Evolutionary conservation across 352 stramenopile species (phyloP).

Genomic region (Poterioochromonas sp.): DNA sequence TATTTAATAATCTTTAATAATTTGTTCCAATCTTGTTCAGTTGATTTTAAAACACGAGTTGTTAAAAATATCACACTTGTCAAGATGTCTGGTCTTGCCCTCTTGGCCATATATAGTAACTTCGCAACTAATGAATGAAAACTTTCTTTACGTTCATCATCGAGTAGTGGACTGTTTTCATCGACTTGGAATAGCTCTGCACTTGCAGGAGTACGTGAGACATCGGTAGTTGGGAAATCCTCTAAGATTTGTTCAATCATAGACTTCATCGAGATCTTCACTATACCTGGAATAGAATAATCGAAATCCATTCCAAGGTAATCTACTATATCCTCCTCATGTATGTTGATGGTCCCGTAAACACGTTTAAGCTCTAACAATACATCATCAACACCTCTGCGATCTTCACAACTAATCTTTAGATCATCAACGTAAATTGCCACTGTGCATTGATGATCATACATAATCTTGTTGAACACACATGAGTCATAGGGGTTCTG

Average conservation of each 20-base stretch:
- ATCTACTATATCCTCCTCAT: neutral
- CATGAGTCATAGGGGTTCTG: conserved; percentile 4
- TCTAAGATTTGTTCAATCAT: neutral
- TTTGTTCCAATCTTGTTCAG: neutral
- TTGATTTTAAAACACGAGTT: neutral
- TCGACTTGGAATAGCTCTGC: neutral
- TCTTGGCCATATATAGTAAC: conserved; percentile 21
- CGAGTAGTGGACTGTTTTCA: neutral
- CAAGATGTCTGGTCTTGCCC: conserved; percentile 19
- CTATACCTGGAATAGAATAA: neutral
- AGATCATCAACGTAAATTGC: conserved; percentile 23
- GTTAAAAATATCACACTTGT: neutral
- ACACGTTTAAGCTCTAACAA: neutral
- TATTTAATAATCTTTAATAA: neutral
- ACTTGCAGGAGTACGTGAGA: neutral
- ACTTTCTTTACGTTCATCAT: neutral
- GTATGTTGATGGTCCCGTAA: neutral
- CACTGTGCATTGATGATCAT: neutral
- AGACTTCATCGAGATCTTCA: neutral
- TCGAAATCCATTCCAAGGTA: conserved; percentile 22
- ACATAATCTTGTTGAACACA: conserved; percentile 4
- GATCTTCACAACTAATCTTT: neutral
- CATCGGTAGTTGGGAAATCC: neutral
- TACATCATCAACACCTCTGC: neutral
- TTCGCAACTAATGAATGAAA: conserved; percentile 19